phyloP scores from a whole-genome alignment of 495 filamentous ascomycete species.

The Chaetomium cochliodes region DNA sequence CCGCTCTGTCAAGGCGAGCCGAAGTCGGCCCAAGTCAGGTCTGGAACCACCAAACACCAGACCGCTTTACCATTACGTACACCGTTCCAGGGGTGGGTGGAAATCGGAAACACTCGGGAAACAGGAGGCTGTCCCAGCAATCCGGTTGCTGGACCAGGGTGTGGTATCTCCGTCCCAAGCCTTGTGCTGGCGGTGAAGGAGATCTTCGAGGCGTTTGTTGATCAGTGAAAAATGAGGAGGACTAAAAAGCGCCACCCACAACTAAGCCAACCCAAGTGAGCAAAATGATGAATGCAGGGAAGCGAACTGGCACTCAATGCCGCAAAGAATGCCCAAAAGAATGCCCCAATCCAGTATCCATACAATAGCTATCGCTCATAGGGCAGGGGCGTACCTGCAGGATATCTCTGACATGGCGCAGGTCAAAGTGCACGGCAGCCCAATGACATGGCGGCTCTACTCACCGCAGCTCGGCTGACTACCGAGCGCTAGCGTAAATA shows the following conservation, averaged over 20 bases:
- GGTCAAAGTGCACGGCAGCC: constrained; percentile 9
- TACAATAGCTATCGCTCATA: not conserved
- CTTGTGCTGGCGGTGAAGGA: not conserved
- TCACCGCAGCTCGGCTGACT: constrained; percentile 13
- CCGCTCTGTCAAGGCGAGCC: too few relatives aligned
- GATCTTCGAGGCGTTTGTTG: not conserved
- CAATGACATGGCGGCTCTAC: constrained; percentile 20
- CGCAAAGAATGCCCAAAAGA: not conserved
- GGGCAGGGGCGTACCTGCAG: constrained; percentile 1
- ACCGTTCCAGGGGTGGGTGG: too few relatives aligned
- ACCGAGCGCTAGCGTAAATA: not conserved
- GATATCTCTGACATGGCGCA: constrained; percentile 6
- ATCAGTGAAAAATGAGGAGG: not conserved
- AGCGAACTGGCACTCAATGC: not conserved
- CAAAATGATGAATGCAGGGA: not conserved
- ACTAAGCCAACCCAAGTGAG: not conserved
- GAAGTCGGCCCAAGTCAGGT: too few relatives aligned
- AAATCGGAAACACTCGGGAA: too few relatives aligned
- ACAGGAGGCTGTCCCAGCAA: too few relatives aligned
- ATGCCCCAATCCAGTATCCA: not conserved
- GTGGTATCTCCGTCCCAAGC: too few relatives aligned
- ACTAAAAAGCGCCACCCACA: not conserved
- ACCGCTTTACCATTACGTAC: too few relatives aligned
- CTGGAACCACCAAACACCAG: too few relatives aligned
- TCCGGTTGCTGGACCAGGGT: too few relatives aligned